These are phyloP conservation scores for Acidomyces sp. DNA, from an alignment of 495 filamentous ascomycete genomes.

Conservation along the genomic window DNA sequence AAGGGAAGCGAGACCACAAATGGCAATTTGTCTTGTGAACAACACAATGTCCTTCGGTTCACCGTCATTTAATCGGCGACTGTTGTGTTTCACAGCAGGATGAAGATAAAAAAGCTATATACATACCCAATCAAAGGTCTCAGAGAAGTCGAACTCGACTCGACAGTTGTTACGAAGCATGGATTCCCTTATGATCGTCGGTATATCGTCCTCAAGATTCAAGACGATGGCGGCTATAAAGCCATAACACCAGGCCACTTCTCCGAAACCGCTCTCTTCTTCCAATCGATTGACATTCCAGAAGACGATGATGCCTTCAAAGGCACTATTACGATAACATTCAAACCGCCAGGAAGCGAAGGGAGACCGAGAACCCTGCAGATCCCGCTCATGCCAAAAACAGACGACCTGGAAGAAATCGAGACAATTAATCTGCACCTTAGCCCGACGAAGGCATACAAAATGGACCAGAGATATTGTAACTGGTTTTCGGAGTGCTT, in stretches of 20 bases:
- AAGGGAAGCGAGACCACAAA: too few relatives aligned
- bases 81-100: too few relatives aligned
- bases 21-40: too few relatives aligned
- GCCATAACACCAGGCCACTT: constrained; percentile 58
- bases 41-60: too few relatives aligned
- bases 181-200: constrained; percentile 65
- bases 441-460: constrained; percentile 50
- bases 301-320: constrained; percentile 14
- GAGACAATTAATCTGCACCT: constrained; percentile 49
- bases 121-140: constrained; percentile 85
- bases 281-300: constrained; percentile 36
- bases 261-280: constrained; percentile 55
- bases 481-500: constrained; percentile 63
- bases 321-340: constrained; percentile 44
- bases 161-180: constrained; percentile 45
- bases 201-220: constrained; percentile 60
- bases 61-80: too few relatives aligned
- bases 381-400: constrained; percentile 48
- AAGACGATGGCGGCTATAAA: constrained; percentile 21
- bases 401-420: constrained; percentile 36
- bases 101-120: constrained; percentile 47
- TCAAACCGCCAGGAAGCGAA: constrained; percentile 30
- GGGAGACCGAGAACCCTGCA: constrained; percentile 34
- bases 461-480: constrained; percentile 53
- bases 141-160: constrained; percentile 44